phyloP scores from a whole-genome alignment of 2,329 filamentous ascomycete species.

The Hawksworthiomyces lignivorus region DNA sequence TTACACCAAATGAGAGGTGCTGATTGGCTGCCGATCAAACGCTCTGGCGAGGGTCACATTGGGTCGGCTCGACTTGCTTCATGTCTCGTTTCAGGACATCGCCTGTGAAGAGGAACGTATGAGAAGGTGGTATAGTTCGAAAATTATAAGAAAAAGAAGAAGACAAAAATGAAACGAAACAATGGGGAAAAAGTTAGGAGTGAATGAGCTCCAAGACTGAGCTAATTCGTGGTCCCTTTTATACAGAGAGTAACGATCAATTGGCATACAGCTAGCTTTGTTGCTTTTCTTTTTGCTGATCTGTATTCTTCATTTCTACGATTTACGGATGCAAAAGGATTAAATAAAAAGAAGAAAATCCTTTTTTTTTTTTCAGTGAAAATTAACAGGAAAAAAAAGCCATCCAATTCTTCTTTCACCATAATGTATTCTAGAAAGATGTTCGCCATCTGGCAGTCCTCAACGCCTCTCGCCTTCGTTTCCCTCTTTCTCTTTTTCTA shows the following conservation, averaged over 20 bases:
- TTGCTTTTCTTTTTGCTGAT: no score
- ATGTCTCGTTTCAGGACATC: conserved; percentile 7
- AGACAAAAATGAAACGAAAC: not conserved
- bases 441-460: conserved; percentile 1
- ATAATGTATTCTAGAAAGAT: not conserved
- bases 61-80: conserved; percentile 9
- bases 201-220: no score
- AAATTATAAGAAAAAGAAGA: not conserved
- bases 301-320: no score
- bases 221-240: no score
- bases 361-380: no score
- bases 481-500: no score
- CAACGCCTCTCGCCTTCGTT: conserved; percentile 20
- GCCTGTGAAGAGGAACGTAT: not conserved
- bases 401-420: not conserved
- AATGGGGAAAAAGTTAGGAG: no score
- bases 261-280: no score
- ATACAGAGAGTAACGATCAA: no score
- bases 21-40: conserved; percentile 9
- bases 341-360: no score
- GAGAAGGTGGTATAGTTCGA: not conserved
- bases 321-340: no score
- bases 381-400: no score
- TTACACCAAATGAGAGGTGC: not conserved
- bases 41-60: not conserved